Evolutionary conservation across 192 early-diverging fungal genomes (phyloP), one percentile per base, ranked within the genome.

Genomic region (Pilobolus umbonatus): DNA sequence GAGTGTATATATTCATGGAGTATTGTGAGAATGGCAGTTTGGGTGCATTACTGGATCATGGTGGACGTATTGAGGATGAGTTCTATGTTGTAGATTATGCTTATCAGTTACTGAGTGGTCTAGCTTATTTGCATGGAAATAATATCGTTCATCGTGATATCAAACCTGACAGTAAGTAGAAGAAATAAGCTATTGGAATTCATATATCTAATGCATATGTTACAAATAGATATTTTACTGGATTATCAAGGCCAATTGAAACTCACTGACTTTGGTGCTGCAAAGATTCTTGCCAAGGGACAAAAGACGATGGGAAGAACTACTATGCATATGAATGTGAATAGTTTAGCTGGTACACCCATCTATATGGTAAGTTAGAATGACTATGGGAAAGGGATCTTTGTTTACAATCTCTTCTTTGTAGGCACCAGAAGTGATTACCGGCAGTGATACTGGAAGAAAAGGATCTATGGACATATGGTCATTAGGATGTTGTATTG

Each of bases 1-100:
- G 85, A 67, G 86, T 93, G 9, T 87, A 85, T 44, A 76, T 92
- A 45, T 95, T 95, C 68, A 95, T 95, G 93, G 93, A 95, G 71
- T 88, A 90, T 57, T 94, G 90, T 65, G 78, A 85, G 40, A 80
- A 83, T 30, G 89, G 89, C 29, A 85, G 85, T 61, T 63, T 95
- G 46, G 80, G 83, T 1, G 74, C 78, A 43, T 55, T 92, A 24
- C 66, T 95, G 26, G 89, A 94, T 52, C 85, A 91, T 59, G 88
- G 88, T 26, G 90, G 89, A 17, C 78, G 86, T 36, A 80, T 93
- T 34, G 83, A 78, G 39, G 85, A 91, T 67, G 93, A 95, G 55
- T 55, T 73, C 30, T 77, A 84, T 29, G 78, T 86, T 28, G 78
- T 82, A 59, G 74, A 79, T 10, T 93, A 87, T 75, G 84, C 86